Conservation (phyloP, 768 basidiomycete species). For the Lactarius tabidus region DNA sequence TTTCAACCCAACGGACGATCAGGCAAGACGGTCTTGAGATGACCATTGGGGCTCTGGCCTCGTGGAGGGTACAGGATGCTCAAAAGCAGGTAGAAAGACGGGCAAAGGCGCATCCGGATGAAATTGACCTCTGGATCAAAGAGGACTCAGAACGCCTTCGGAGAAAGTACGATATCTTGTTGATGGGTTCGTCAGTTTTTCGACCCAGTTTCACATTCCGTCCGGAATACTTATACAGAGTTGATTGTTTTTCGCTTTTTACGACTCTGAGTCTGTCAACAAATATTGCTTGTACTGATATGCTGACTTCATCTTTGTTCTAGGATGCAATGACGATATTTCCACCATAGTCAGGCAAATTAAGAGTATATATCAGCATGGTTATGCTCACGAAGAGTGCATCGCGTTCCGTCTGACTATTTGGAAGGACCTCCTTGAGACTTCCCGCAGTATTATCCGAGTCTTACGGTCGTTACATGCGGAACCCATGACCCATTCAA, state of each 20-base stretch:
- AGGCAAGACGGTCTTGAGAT: not conserved
- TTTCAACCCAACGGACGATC: not conserved
- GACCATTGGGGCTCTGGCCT: not conserved
- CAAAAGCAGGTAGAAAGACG: not conserved
- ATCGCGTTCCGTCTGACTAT: constrained; percentile 1
- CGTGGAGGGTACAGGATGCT: not conserved
- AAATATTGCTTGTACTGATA: not conserved
- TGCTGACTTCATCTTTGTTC: not conserved
- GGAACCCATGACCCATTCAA: not conserved
- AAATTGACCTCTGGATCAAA: constrained; percentile 78
- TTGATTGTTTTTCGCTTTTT: too few species aligned
- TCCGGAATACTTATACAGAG: too few species aligned
- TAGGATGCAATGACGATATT: constrained; percentile 13
- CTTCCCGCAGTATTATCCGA: not conserved
- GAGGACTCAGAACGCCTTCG: constrained; percentile 76
- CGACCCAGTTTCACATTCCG: not conserved
- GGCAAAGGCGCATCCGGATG: constrained; percentile 54
- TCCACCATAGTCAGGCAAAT: constrained; percentile 6
- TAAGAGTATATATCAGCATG: not conserved
- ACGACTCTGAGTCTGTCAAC: too few species aligned
- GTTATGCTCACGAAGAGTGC: constrained; percentile 43
- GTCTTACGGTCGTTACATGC: not conserved
- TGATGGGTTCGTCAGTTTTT: constrained; percentile 59
- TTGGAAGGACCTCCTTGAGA: constrained; percentile 6
- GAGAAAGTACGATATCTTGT: constrained; percentile 83